phyloP scores from a whole-genome alignment of 1,139 yeast species.

The Kodamaea fungicola region DNA sequence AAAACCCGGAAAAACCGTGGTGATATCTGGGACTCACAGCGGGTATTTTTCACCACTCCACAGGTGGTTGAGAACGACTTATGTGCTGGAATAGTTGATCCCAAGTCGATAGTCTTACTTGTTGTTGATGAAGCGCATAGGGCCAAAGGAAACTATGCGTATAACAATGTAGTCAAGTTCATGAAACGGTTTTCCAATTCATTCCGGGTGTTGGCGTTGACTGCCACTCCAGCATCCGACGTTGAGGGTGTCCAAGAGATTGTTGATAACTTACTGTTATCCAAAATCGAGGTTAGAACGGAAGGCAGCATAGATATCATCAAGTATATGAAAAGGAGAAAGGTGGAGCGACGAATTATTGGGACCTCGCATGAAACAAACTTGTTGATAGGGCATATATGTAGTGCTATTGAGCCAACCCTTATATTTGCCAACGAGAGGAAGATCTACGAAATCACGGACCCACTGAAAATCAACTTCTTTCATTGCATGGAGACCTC shows the following conservation, averaged over 20 bases:
- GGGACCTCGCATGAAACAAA: slow-evolving; percentile 50
- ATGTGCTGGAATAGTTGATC: slow-evolving; percentile 68
- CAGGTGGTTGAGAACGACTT: slow-evolving; percentile 94
- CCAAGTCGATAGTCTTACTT: slow-evolving; percentile 67
- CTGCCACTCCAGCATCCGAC: slow-evolving; percentile 94
- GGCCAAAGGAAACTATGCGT: slow-evolving; percentile 86
- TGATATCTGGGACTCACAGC: slow-evolving; percentile 68
- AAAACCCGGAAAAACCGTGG: slow-evolving; percentile 61
- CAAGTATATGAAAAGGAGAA: slow-evolving; percentile 72
- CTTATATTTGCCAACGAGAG: slow-evolving; percentile 61
- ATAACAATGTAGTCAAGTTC: slow-evolving; percentile 73
- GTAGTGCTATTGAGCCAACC: slow-evolving; percentile 60
- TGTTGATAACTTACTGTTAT: slow-evolving; percentile 66
- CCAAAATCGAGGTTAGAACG: slow-evolving; percentile 80
- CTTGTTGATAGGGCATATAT: slow-evolving; percentile 42
- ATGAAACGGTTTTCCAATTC: slow-evolving; percentile 61
- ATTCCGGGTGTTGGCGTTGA: slow-evolving; percentile 75
- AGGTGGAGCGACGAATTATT: slow-evolving; percentile 57
- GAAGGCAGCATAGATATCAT: slow-evolving; percentile 81
- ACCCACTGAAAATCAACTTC: slow-evolving; percentile 65
- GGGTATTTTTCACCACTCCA: slow-evolving; percentile 93
- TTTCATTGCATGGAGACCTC: slow-evolving; percentile 72
- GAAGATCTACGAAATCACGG: slow-evolving; percentile 58
- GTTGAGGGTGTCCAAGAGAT: slow-evolving; percentile 87
- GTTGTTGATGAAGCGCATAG: slow-evolving; percentile 97